Base-by-base conservation (phyloP, 1,139 yeast species). In the Casaregolazyma lundiana region DNA sequence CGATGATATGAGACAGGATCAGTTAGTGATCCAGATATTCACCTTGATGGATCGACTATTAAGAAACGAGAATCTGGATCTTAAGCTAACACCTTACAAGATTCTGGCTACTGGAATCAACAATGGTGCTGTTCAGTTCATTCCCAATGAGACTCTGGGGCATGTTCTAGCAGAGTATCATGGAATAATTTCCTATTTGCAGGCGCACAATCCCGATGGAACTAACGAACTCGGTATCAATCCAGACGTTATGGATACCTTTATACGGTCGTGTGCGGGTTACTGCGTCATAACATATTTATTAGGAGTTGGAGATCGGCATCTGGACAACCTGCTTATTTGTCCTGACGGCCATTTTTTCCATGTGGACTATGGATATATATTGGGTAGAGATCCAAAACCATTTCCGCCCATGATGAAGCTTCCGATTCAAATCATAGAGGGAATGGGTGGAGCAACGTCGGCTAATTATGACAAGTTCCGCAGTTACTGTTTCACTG, bases 361-460 rank as follows among this genome's bases (percentile, higher is more conserved):
- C 79, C 97, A 89, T 66, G 97, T 96, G 1, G 99, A 94, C 67
- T 94, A 88, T 66, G 99, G 99, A 0, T 94, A 92, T 62, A 90
- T 94, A 43, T 69, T 94, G 45, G 98, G 99, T 0, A 81, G 92
- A 46, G 98, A 94, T 62, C 99, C 98, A 2, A 94, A 94, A 62
- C 97, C 97, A 7, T 94, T 94, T 67, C 97, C 99, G 6, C 99
- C 98, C 0, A 73, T 92, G 68, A 92, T 94, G 97, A 94, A 94
- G 62, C 71, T 94, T 34, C 98, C 98, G 0, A 92, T 94, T 42
- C 98, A 94, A 65, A 86, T 94, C 18, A 86, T 94, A 39, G 98
- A 92, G 54, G 98, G 97, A 0, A 92, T 94, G 92, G 98, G 98
- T 1, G 98, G 97, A 0, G 76, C 87, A 40, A 75, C 78, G 48